Evolutionary conservation across 2,329 filamentous ascomycete genomes (phyloP), one percentile per base, ranked within the genome.

Genomic region (Bipolaris sorokiniana): DNA sequence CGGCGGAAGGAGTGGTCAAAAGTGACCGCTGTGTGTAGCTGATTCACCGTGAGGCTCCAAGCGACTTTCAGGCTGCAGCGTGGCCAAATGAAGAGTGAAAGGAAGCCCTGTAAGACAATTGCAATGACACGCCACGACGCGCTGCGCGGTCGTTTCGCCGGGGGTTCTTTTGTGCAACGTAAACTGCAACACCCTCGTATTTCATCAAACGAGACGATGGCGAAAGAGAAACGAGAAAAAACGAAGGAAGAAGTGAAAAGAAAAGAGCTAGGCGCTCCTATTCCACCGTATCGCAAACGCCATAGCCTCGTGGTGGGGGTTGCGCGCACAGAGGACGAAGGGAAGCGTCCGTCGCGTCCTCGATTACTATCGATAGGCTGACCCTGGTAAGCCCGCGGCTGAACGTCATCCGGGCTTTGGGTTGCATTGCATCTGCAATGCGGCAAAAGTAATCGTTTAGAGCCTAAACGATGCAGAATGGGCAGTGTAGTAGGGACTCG

Each of bases 351-450:
- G 36, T 48, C 56, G 58, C 48, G 52, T 52, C 46, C 51, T 38
- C 46, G 53, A 61, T 59, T 63, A 61, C 58, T 63, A 62, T 61
- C 62, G 61, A 65, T 63, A 63, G 59, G 42, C 57, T 42, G 15
- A 38, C 44, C 34, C 26, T 48, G 47, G 49, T 38, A 50, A 46
- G 56, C 56, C 31, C 37, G 46, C 31, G 54, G 33, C 51, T 60
- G 54, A 58, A 41, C 50, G 58, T 58, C 52, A 63, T 56, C 37
- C 18, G 16, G 18, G 40, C 28, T 40, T 38, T 48, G 34, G 46
- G 41, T 44, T 10, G 23, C 41, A 56, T 52, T 33, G 22, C 45
- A 48, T 34, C 41, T 54, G 16, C 46, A 52, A 48, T 22, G 41
- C 60, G 42, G 52, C 54, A 49, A 15, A 56, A 51, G 37, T 15